Evolutionary conservation across 768 basidiomycete genomes (phyloP).

Genomic region (Dioszegia aurantiaca): DNA sequence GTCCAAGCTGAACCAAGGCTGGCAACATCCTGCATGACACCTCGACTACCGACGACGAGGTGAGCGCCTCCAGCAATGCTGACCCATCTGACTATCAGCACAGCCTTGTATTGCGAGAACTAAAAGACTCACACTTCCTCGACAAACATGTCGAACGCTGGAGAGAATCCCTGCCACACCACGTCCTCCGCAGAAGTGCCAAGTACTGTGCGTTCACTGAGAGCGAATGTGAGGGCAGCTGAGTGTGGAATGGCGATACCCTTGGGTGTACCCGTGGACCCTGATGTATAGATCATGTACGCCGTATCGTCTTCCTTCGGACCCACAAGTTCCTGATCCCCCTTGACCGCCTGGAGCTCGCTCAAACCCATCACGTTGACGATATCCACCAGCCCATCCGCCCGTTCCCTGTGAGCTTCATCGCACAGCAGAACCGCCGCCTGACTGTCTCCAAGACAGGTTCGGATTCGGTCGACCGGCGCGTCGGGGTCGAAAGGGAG

Average conservation of each 20-base stretch:
- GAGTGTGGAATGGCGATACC: slow-evolving; percentile 1
- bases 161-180: slow-evolving; percentile 10
- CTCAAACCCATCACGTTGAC: neutral
- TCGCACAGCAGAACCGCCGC: neutral
- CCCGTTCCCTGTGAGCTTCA: neutral
- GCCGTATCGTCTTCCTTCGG: neutral
- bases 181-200: neutral
- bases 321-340: neutral
- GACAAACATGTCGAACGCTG: slow-evolving; percentile 8
- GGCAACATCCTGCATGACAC: neutral
- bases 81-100: neutral
- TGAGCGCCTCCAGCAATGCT: slow-evolving; percentile 7
- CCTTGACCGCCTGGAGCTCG: neutral
- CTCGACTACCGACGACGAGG: neutral
- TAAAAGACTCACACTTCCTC: slow-evolving; percentile 8
- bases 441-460: neutral
- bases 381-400: neutral
- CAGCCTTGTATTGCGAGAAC: too few relatives aligned
- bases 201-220: neutral
- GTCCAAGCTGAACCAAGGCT: neutral
- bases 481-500: slow-evolving; percentile 4
- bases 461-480: neutral
- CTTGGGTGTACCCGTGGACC: slow-evolving; percentile 6
- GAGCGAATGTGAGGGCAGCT: neutral
- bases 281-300: slow-evolving; percentile 10